These are phyloP conservation scores for Mycena olivaceomarginata DNA, from an alignment of 768 basidiomycete genomes.

Conservation along the genomic window DNA sequence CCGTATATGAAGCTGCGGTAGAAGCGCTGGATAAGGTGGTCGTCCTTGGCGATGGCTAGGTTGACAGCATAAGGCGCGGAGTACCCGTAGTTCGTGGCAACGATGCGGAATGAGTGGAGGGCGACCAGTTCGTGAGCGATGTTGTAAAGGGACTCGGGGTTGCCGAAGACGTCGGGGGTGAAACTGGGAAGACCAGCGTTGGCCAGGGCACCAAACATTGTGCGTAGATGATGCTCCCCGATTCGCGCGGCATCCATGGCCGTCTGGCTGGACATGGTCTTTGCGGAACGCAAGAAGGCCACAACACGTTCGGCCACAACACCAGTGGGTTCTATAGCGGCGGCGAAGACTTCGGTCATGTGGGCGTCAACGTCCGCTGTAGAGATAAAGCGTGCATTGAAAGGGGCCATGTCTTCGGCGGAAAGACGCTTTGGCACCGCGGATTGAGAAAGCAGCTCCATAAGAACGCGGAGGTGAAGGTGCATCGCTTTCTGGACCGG, in stretches of 20 bases:
- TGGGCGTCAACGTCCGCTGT: constrained; percentile 2
- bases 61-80: not conserved
- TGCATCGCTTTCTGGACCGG: not conserved
- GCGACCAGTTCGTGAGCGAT: not conserved
- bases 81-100: not conserved
- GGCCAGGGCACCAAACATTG: not conserved
- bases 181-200: not conserved
- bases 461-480: not conserved
- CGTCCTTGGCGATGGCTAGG: not conserved
- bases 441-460: not conserved
- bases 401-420: not conserved
- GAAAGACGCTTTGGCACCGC: not conserved
- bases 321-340: not conserved
- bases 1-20: not conserved
- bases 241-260: not conserved
- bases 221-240: not conserved
- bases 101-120: not conserved
- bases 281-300: not conserved
- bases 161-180: constrained; percentile 14
- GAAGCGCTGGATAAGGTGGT: not conserved
- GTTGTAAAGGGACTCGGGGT: constrained; percentile 15
- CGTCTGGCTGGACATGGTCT: not conserved
- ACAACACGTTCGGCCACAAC: not conserved
- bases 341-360: not conserved
- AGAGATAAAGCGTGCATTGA: not conserved